Base-by-base conservation (phyloP, 495 filamentous ascomycete species). In the Aspergillus mulundensis region DNA sequence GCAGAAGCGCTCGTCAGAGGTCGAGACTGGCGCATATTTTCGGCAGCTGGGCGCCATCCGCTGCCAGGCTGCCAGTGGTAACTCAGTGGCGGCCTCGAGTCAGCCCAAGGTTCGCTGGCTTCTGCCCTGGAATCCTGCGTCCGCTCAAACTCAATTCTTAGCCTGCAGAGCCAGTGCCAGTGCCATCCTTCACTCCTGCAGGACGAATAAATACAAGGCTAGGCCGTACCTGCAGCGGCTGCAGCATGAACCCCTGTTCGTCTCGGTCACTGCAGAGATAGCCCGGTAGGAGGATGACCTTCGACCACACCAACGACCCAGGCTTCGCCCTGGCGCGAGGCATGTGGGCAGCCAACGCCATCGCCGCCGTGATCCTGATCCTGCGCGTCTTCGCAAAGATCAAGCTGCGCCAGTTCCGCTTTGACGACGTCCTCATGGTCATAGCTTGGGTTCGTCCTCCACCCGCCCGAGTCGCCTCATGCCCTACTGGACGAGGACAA, bases 391-490 rank as follows among this genome's bases (percentile, higher is more conserved):
- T 66, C 53, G 72, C 68, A 12, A 72, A 72, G 53, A 43, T 73
- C 23, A 69, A 68, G 53, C 70, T 75, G 51, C 62, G 58, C 50
- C 66, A 70, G 15, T 67, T 73, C 40, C 47, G 56, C 38, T 34
- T 64, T 2, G 72, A 75, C 45, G 72, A 75, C 67, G 61, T 67
- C 5, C 19, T 73, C 36, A 75, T 75, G 72, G 58, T 75, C 23
- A 7, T 69, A 8, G 64, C 72, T 2, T 36, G 61, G 61, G 72
- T 75, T 60, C 49, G 53, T 15, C 21, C 34, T n/a, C 23, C 30
- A 49, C 41, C n/a, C 19, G 7, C 41, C 32, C 3, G 25, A 3
- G 4, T 28, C 8, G 15, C 16, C 15, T 24, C 18, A 10, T 38
- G 14, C 15, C n/a, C n/a, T n/a, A n/a, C n/a, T n/a, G n/a, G n/a